Evolutionary conservation across 441 rosid species (phyloP).

Genomic region (Populus hybrid): DNA sequence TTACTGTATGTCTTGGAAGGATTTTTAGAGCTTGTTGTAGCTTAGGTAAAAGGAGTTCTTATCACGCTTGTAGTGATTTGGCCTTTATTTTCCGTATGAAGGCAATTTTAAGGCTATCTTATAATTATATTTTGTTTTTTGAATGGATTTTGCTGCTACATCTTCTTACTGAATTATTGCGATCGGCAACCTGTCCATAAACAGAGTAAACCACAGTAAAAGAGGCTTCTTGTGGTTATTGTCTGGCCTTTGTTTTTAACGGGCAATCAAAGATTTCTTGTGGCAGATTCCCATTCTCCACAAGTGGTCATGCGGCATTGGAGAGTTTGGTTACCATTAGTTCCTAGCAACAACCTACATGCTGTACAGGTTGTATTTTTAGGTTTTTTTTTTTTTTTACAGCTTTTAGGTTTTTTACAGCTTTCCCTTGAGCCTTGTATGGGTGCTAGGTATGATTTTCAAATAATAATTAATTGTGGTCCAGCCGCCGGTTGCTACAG

Average conservation of each 20-base stretch:
- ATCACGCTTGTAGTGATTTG: neutral
- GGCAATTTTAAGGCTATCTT: neutral
- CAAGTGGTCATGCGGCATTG: neutral
- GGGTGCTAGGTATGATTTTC: too few relatives aligned
- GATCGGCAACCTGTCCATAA: neutral
- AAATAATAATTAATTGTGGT: too few relatives aligned
- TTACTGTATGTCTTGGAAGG: neutral
- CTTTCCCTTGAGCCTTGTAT: neutral
- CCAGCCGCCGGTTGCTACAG: too few relatives aligned
- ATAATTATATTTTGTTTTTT: too few relatives aligned
- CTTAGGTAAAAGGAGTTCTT: neutral
- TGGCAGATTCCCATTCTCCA: neutral
- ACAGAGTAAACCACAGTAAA: too few relatives aligned
- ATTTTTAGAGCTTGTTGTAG: neutral
- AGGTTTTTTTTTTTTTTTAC: neutral
- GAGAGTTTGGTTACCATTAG: neutral
- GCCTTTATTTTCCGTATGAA: slow-evolving; percentile 6
- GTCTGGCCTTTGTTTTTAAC: neutral
- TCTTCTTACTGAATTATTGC: neutral
- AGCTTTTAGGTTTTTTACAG: neutral
- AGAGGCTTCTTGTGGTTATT: neutral
- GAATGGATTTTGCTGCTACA: neutral
- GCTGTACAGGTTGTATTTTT: neutral
- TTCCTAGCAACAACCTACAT: neutral
- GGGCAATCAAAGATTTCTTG: neutral